Evolutionary conservation across 2,329 filamentous ascomycete genomes (phyloP), one percentile per base, ranked within the genome.

Genomic region (Tolypocladium tropicale): DNA sequence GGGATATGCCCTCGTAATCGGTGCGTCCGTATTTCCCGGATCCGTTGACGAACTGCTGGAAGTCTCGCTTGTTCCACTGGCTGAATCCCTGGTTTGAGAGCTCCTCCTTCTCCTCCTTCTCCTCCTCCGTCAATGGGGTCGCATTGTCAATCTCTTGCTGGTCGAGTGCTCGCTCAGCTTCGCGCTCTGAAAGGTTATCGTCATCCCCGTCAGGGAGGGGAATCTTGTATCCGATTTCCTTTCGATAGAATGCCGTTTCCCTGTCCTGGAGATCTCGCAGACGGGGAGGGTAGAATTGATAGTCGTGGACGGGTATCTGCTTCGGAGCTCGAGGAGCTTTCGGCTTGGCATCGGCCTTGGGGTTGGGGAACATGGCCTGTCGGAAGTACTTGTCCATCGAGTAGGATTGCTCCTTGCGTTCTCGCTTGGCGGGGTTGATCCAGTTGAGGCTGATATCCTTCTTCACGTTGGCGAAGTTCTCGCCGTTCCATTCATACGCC

Each of bases 351-450:
- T 96, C 91, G 41, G 90, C 86, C 84, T 71, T 90, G 85, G 89
- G 94, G 37, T 83, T 80, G 12, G 79, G 79, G 64, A 89, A 88
- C 67, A 99, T 82, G 11, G 91, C 90, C 65, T 95, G 86, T 62
- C 93, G 88, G 74, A 97, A 99, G 75, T 99, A 99, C 72, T 96
- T 95, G 70, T 99, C 95, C 77, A 99, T 96, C 0, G 93, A 96
- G 70, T 99, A 99, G 6, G 90, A 91, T 69, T 96, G 91, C 68
- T 97, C 93, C 72, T 97, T 99, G 66, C 94, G 89, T 75, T 99
- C 95, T 72, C 94, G 92, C 78, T 99, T 99, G 18, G 93, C 86
- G 2, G 94, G 95, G 65, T 99, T 96, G 75, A 99, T 99, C 95
- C 95, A 99, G 67, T 79, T 92, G 61, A 96, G 82, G 52, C 90